These are phyloP conservation scores for Vigna radiata DNA, from an alignment of 306 rosid species.

Conservation along the genomic window DNA sequence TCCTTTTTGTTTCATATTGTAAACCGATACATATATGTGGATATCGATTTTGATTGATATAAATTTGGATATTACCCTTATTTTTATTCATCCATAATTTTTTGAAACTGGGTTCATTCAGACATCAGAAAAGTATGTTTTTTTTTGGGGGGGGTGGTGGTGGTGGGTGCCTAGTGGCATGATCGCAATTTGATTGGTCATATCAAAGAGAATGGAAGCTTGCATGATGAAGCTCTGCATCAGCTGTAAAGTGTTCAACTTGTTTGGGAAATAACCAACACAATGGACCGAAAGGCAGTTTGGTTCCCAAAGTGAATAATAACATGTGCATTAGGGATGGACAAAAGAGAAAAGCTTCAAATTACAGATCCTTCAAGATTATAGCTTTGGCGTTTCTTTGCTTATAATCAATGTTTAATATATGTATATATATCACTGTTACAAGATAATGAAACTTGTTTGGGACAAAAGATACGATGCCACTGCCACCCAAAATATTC, in stretches of 20 bases:
- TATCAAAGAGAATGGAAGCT: constrained; percentile 11
- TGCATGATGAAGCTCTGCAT: constrained; percentile 45
- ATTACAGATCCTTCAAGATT: not conserved
- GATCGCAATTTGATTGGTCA: constrained; percentile 21
- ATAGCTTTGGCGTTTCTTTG: constrained; percentile 32
- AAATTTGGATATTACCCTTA: constrained; percentile 27
- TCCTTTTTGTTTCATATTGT: constrained; percentile 29
- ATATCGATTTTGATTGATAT: constrained; percentile 17
- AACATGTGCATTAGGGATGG: constrained; percentile 33
- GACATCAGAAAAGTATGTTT: not conserved
- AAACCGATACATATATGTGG: constrained; percentile 18
- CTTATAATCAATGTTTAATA: constrained; percentile 25
- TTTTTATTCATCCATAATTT: not conserved
- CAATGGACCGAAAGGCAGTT: constrained; percentile 45
- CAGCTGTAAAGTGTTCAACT: constrained; percentile 52
- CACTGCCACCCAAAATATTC: constrained; percentile 5
- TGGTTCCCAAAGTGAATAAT: constrained; percentile 45
- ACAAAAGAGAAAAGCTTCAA: constrained; percentile 6
- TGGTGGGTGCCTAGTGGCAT: not conserved
- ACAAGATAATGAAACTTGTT: constrained; percentile 3
- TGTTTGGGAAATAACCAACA: constrained; percentile 45
- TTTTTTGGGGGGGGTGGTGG: not conserved
- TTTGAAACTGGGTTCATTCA: not conserved
- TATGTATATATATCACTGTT: not conserved
- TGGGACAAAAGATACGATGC: constrained; percentile 17